Evolutionary conservation across 2,329 filamentous ascomycete species (phyloP), one percentile per base, ranked within the genome.

Genomic region (Colletotrichum acutatum): DNA sequence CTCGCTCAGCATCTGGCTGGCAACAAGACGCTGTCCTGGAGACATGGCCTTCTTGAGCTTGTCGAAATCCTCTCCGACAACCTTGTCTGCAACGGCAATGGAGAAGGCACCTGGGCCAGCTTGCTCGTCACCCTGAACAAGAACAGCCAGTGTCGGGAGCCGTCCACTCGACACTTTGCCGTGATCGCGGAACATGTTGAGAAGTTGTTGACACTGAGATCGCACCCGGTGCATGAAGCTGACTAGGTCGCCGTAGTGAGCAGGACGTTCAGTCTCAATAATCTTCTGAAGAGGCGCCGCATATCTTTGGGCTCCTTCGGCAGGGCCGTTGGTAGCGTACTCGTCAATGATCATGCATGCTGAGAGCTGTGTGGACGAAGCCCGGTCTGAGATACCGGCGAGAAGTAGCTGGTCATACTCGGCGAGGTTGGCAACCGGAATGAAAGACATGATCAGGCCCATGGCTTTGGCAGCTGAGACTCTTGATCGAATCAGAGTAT

Each of bases 21-120:
- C 93, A 68, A 97, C 94, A 74, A 98, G 89, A 46, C 95, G 92
- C 78, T 98, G 95, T 9, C 95, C 94, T 2, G 96, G 94, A 1
- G 95, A 91, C 86, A 99, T 91, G n/a, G 90, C 88, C 84, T 95
- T 97, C 85, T 95, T 97, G 4, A 99, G 86, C 75, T 91, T 92
- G 65, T 98, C 95, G 77, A 93, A 99, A 76, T 99, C 96, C 9
- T 94, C 90, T 1, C 87, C 90, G 60, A 98, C 89, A 66, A 97
- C 94, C 82, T 95, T 97, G 77, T 98, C 95, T 0, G 95, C 97
- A 76, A 96, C 95, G 0, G 89, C 84, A 64, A 98, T 89, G 1
- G 95, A 97, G 81, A 99, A 99, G 7, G 97, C 96, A 77, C 92
- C 96, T 11, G 96, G 95, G 0, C 97, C 96, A 46, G 97, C 96